Base-by-base conservation (phyloP, 1,139 yeast genomes). In the Sugiyamaella japonica region DNA sequence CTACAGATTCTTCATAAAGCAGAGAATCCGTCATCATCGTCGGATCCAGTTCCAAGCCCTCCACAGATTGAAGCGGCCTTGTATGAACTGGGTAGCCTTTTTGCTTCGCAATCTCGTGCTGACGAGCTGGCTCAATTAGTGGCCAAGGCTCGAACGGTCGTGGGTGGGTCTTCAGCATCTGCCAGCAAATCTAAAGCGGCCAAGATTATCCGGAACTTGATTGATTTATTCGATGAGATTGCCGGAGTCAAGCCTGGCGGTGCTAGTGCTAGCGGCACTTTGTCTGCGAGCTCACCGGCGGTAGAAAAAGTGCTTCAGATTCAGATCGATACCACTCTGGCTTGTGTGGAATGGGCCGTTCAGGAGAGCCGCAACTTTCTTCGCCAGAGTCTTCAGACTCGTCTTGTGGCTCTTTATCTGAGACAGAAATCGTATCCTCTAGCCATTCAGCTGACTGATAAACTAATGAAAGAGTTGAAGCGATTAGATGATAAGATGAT, bases 401-500 rank as follows among this genome's bases (percentile, higher is more conserved):
- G 95, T 67, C 80, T 93, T 58, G 84, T 96, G 7, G 83, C 86
- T 8, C 77, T 89, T 63, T 84, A 85, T 64, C 86, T 85, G 68
- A 85, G 85, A 68, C 73, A 74, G 58, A 81, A 81, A 49, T 76
- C 77, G 37, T 88, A 83, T 71, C 82, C 83, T 61, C 89, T 84
- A 47, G 86, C 97, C 2, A 75, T 95, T 56, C 76, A 78, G 52
- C 80, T 91, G 60, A 86, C 90, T 61, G 83, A 84, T 60, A 79
- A 79, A 16, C 78, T 95, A 65, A 77, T 93, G 64, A 78, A 80
- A 60, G 98, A 93, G 70, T 89, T 91, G 71, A 93, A 93, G 74
- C 87, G 89, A 69, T 78, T 95, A 64, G 99, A 95, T 70, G 99
- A 95, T 72, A 95, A 95, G 73, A 85, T 93, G 52, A 89, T 96